Percentiles rank a stretch among this genome's conserved stretches.
Conservation (phyloP, 148 eudicot genomes). For the Talinum fruticosum region DNA sequence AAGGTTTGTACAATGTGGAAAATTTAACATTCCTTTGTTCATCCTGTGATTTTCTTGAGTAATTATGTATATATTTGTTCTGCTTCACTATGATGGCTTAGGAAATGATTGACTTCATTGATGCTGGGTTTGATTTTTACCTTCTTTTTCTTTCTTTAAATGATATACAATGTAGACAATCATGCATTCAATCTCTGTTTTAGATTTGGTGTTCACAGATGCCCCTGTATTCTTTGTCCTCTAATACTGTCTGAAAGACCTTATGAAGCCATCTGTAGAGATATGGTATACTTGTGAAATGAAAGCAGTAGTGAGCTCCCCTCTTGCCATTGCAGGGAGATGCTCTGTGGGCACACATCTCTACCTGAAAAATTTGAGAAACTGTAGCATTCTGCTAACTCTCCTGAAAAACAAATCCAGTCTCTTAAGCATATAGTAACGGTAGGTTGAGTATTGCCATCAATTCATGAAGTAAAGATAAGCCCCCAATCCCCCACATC, state of each 20-base stretch:
- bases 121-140: background rate
- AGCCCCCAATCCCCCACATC: no score
- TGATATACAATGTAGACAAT: background rate
- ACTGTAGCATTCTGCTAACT: no score
- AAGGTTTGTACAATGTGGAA: constrained; percentile 40
- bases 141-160: background rate
- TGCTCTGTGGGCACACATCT: background rate
- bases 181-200: background rate
- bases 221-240: no score
- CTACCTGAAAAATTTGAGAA: background rate
- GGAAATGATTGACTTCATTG: background rate
- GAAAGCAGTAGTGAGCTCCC: background rate
- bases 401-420: no score
- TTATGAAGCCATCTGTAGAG: background rate
- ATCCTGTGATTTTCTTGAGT: background rate
- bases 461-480: no score
- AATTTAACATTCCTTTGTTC: background rate
- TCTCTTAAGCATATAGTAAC: no score
- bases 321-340: background rate
- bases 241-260: background rate
- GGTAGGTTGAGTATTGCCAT: no score
- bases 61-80: background rate
- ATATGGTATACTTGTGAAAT: background rate
- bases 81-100: background rate
- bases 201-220: background rate